Conservation (phyloP, 495 filamentous ascomycete species). For the Extremus antarcticus region DNA sequence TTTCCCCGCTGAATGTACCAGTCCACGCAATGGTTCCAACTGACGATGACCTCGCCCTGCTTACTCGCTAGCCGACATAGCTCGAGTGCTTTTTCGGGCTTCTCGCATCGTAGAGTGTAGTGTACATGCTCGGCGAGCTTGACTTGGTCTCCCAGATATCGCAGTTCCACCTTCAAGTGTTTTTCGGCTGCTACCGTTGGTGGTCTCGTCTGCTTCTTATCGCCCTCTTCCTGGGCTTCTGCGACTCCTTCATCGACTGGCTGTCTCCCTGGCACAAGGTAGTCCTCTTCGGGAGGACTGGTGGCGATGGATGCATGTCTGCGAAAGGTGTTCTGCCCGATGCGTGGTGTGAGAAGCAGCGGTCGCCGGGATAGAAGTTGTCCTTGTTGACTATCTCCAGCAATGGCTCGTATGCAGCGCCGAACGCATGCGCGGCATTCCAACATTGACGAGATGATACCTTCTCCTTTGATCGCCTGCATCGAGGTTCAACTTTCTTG, state of each 20-base stretch:
- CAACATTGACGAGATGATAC: too few relatives aligned
- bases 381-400: neutral
- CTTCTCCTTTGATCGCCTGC: too few relatives aligned
- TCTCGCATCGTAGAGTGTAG: conserved; percentile 40
- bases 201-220: neutral
- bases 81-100: conserved; percentile 50
- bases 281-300: neutral
- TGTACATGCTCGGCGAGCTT: conserved; percentile 53
- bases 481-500: too few relatives aligned
- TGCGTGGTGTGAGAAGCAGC: conserved; percentile 8
- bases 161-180: conserved; percentile 40
- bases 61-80: conserved; percentile 58
- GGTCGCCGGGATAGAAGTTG: neutral
- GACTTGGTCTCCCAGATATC: conserved; percentile 54
- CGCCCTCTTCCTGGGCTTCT: neutral
- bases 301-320: conserved; percentile 1
- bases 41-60: conserved; percentile 49
- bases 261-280: neutral
- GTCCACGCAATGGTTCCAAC: conserved; percentile 80
- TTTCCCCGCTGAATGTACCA: conserved; percentile 50
- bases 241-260: neutral
- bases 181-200: neutral
- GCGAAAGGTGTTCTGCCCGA: neutral
- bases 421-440: conserved; percentile 15
- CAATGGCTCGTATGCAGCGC: conserved; percentile 14